These are phyloP conservation scores for Leishmania tropica DNA, from an alignment of 208 protist genomes.

Conservation along the genomic window DNA sequence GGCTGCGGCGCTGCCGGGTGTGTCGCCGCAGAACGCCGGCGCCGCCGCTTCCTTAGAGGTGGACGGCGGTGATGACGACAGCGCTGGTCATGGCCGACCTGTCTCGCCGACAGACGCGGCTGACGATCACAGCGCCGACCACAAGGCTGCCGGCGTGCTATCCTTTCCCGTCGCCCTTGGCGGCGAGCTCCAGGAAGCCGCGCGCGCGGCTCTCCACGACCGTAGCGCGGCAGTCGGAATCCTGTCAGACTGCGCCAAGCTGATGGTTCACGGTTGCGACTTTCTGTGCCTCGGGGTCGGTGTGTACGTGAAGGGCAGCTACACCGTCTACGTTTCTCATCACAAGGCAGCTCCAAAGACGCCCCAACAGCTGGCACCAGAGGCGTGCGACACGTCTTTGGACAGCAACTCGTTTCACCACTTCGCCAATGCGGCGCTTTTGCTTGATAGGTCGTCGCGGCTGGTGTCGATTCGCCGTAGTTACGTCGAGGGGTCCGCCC, in stretches of 20 bases:
- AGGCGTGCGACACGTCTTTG: conserved; percentile 11
- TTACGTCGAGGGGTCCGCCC: conserved; percentile 60
- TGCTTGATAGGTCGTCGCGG: conserved; percentile 55
- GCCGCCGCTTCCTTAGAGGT: conserved; percentile 3
- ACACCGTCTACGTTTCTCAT: conserved; percentile 11
- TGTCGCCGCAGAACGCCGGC: conserved; percentile 8
- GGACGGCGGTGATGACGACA: conserved; percentile 12
- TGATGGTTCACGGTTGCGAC: conserved; percentile 44
- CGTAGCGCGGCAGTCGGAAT: conserved; percentile 50
- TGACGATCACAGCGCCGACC: background rate
- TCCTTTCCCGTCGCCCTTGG: conserved; percentile 15
- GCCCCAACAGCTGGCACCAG: conserved; percentile 12
- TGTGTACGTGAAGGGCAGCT: conserved; percentile 42
- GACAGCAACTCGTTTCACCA: conserved; percentile 43
- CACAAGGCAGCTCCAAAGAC: background rate
- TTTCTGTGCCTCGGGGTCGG: conserved; percentile 56
- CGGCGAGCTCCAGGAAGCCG: conserved; percentile 17
- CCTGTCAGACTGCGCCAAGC: conserved; percentile 45
- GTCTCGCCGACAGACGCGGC: background rate
- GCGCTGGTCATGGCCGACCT: background rate
- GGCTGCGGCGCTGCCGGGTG: conserved; percentile 1
- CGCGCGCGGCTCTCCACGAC: conserved; percentile 12
- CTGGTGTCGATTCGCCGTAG: conserved; percentile 58
- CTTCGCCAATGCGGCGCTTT: conserved; percentile 59
- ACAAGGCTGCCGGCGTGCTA: background rate